Evolutionary conservation across 2,329 filamentous ascomycete genomes (phyloP).

Genomic region (Cladobotryum mycophilum): DNA sequence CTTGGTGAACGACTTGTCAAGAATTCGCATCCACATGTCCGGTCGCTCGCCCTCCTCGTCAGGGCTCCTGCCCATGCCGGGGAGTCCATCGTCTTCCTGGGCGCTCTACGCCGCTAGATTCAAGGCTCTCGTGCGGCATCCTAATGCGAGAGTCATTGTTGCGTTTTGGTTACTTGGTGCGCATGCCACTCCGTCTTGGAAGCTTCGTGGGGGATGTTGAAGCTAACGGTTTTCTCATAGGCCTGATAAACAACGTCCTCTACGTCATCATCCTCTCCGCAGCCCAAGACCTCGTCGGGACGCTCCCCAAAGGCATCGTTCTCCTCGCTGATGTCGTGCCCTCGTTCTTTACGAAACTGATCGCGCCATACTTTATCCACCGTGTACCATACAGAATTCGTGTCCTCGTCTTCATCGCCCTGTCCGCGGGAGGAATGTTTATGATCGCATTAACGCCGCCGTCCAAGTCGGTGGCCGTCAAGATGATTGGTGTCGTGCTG

Average conservation of each 20-base stretch:
- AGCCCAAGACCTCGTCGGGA: slow-evolving; percentile 89
- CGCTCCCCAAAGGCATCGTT: slow-evolving; percentile 85
- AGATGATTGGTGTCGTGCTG: slow-evolving; percentile 76
- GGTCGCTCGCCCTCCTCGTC: slow-evolving; percentile 36
- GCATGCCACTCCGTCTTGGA: neutral
- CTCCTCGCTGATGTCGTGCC: slow-evolving; percentile 90
- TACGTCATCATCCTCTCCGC: slow-evolving; percentile 96
- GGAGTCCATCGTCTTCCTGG: slow-evolving; percentile 61
- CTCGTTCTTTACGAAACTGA: slow-evolving; percentile 79
- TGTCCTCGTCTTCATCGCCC: slow-evolving; percentile 63
- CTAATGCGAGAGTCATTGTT: slow-evolving; percentile 63
- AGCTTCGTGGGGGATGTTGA: too few relatives aligned
- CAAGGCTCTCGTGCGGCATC: slow-evolving; percentile 55
- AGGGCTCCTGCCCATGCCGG: slow-evolving; percentile 48
- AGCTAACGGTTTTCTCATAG: slow-evolving; percentile 18
- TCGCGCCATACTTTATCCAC: slow-evolving; percentile 92
- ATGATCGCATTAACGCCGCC: slow-evolving; percentile 74
- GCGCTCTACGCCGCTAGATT: slow-evolving; percentile 64
- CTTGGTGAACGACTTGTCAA: neutral
- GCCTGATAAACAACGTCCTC: slow-evolving; percentile 85
- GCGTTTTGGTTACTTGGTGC: slow-evolving; percentile 95
- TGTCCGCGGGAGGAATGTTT: slow-evolving; percentile 83
- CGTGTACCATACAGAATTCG: slow-evolving; percentile 72
- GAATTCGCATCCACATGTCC: slow-evolving; percentile 21
- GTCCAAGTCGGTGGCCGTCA: slow-evolving; percentile 58